These are phyloP conservation scores for Brachypodium distachyon DNA, from an alignment of 202 grass and related monocot species.

Conservation along the genomic window DNA sequence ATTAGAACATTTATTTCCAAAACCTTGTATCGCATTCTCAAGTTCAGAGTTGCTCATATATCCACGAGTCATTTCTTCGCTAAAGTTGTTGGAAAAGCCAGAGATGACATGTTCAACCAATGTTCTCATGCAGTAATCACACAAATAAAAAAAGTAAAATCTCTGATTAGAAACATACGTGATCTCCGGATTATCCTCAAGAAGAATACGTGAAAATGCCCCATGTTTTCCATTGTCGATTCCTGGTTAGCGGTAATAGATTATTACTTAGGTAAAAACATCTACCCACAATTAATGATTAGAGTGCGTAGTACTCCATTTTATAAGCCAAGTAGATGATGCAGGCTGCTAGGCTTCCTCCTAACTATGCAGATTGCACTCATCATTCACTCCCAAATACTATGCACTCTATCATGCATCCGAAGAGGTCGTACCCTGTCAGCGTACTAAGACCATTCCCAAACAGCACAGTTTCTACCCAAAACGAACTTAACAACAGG, in stretches of 20 bases:
- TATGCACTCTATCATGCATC: background rate
- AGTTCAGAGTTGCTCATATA: slow-evolving; percentile 82
- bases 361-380: background rate
- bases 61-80: slow-evolving; percentile 50
- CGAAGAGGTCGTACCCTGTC: background rate
- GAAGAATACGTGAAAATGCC: slow-evolving; percentile 29
- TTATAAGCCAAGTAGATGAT: background rate
- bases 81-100: slow-evolving; percentile 28
- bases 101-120: background rate
- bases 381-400: background rate
- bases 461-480: background rate
- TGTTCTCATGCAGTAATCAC: background rate
- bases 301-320: background rate
- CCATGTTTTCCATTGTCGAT: background rate
- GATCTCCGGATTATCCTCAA: slow-evolving; percentile 39
- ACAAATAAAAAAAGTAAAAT: background rate
- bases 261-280: background rate
- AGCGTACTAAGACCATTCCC: too few species aligned
- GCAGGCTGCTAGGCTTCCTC: background rate
- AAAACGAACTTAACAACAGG: background rate
- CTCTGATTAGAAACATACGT: slow-evolving; percentile 39
- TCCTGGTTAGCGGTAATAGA: background rate
- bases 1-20: slow-evolving; percentile 60
- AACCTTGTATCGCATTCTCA: slow-evolving; percentile 43
- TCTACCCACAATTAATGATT: too few species aligned